Evolutionary conservation across 2,329 filamentous ascomycete species (phyloP).

Genomic region (Fusarium burgessii): DNA sequence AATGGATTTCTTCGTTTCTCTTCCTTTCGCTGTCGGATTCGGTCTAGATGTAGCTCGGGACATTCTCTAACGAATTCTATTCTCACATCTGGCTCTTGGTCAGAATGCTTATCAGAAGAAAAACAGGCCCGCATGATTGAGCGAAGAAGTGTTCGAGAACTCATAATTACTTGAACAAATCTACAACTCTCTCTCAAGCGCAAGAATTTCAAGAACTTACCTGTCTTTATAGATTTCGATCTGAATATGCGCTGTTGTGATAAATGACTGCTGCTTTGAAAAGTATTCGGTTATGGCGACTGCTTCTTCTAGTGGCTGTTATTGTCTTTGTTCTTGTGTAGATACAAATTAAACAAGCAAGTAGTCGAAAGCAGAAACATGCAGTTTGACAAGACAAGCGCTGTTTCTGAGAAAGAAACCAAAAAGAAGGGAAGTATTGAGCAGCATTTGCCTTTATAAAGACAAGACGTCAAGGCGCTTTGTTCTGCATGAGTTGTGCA

Average conservation of each 20-base stretch:
- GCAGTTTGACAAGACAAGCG: background rate
- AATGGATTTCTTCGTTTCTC: background rate
- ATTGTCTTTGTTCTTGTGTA: constrained; percentile 17
- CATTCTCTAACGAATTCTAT: background rate
- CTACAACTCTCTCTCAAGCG: constrained; percentile 8
- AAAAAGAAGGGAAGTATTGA: background rate
- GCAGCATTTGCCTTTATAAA: background rate
- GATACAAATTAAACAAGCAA: background rate
- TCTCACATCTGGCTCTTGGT: constrained; percentile 11
- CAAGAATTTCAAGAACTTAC: background rate
- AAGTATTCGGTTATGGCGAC: constrained; percentile 4
- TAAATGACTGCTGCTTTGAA: background rate
- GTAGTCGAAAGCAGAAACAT: background rate
- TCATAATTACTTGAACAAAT: constrained; percentile 17
- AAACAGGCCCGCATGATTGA: constrained; percentile 17
- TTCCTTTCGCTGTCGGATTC: background rate
- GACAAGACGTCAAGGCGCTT: background rate
- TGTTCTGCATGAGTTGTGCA: constrained; percentile 1
- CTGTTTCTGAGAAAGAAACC: background rate
- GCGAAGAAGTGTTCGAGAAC: constrained; percentile 28
- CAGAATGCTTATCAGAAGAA: constrained; percentile 5
- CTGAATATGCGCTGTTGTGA: background rate
- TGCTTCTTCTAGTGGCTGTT: constrained; percentile 16
- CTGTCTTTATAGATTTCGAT: background rate
- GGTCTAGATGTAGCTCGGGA: background rate